Conservation (phyloP, 139 green algal species). For the Auxenochlorella protothecoides region DNA sequence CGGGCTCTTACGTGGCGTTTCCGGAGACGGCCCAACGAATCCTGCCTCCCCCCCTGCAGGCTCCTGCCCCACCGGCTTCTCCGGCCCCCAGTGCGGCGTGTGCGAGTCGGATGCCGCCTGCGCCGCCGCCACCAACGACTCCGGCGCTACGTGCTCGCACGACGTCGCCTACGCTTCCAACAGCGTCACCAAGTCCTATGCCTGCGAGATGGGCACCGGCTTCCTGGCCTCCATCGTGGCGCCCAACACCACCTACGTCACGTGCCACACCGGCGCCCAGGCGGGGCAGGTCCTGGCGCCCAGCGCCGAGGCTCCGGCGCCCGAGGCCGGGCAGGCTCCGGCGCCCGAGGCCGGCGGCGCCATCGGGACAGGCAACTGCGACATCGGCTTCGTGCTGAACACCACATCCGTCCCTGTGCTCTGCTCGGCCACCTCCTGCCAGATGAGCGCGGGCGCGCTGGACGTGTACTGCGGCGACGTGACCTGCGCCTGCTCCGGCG, state of each 20-base stretch:
- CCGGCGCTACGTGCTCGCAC: constrained; percentile 28
- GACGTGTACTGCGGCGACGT: background rate
- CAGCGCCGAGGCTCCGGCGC: background rate
- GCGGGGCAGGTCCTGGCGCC: constrained; percentile 1
- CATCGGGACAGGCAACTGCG: background rate
- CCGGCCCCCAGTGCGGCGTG: constrained; percentile 23
- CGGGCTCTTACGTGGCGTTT: too few species aligned
- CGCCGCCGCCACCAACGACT: constrained; percentile 8
- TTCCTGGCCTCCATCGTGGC: background rate
- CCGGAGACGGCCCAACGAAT: too few species aligned
- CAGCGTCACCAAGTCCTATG: constrained; percentile 6
- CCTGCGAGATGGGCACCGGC: background rate
- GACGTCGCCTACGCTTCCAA: constrained; percentile 22
- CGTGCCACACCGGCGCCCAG: constrained; percentile 14
- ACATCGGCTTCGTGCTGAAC: background rate
- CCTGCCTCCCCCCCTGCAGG: background rate
- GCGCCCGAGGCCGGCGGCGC: background rate
- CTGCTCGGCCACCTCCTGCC: constrained; percentile 5
- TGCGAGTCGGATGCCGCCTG: constrained; percentile 28
- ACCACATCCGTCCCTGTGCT: background rate
- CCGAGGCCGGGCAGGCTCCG: background rate
- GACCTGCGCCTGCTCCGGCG: background rate
- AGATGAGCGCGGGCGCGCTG: background rate
- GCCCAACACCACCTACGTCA: constrained; percentile 7
- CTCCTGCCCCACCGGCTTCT: constrained; percentile 14